These are phyloP conservation scores for Carallia pectinifolia DNA, from an alignment of 345 rosid genomes.

Conservation along the genomic window DNA sequence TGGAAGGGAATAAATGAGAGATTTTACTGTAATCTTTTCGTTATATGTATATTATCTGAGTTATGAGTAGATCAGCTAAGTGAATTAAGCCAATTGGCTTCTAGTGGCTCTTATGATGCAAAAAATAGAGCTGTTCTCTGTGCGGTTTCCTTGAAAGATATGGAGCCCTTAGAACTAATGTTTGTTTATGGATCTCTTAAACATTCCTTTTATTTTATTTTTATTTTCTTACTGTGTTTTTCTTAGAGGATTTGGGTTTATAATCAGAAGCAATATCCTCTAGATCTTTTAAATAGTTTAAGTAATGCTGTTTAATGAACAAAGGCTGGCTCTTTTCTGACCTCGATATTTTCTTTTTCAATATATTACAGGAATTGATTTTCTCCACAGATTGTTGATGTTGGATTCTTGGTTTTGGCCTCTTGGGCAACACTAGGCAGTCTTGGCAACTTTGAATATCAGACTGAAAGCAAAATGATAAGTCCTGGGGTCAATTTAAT, in stretches of 20 bases:
- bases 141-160: background rate
- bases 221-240: too few species aligned
- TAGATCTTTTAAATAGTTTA: background rate
- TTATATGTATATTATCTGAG: background rate
- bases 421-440: too few species aligned
- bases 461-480: conserved; percentile 44
- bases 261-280: background rate
- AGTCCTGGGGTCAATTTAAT: conserved; percentile 55
- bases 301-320: background rate
- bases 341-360: too few species aligned
- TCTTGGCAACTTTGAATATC: conserved; percentile 11
- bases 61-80: background rate
- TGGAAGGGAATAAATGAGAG: too few species aligned
- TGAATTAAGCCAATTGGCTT: background rate
- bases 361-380: too few species aligned
- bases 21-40: too few species aligned
- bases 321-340: background rate
- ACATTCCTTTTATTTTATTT: too few species aligned
- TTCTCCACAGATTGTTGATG: too few species aligned
- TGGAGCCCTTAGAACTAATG: too few species aligned
- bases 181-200: too few species aligned
- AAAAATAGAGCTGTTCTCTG: background rate
- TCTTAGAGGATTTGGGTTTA: too few species aligned
- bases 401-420: too few species aligned
- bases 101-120: background rate